Conservation (phyloP, 306 rosid species). For the Fagus sylvatica region DNA sequence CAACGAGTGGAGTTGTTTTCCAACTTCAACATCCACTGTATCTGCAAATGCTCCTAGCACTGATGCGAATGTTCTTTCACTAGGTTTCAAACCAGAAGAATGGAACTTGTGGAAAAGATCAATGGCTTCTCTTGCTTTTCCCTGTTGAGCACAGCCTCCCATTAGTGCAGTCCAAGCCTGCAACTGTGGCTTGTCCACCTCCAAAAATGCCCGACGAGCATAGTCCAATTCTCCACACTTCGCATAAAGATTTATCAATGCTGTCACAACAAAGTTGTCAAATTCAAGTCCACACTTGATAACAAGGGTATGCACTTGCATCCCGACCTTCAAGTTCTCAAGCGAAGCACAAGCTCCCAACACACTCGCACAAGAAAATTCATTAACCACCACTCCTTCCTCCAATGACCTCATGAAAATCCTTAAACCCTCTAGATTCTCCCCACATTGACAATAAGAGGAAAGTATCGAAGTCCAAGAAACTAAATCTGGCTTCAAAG, state of each 20-base stretch:
- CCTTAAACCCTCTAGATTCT: background rate
- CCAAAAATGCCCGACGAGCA: background rate
- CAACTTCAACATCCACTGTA: background rate
- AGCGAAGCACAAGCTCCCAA: background rate
- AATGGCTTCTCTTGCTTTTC: constrained; percentile 1
- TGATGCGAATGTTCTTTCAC: background rate
- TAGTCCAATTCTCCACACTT: background rate
- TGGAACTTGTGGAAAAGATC: constrained; percentile 8
- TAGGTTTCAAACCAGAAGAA: background rate
- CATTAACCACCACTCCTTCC: background rate
- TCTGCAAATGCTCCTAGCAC: background rate
- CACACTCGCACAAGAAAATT: background rate
- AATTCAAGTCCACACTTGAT: background rate
- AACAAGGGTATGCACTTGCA: background rate
- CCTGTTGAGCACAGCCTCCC: constrained; percentile 3
- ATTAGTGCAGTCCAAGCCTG: constrained; percentile 8
- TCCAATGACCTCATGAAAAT: background rate
- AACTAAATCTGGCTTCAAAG: background rate
- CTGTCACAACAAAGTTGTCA: background rate
- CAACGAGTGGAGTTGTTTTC: constrained; percentile 1
- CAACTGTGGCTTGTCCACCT: background rate
- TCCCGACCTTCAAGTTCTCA: background rate
- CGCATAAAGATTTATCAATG: background rate
- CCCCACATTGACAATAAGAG: constrained; percentile 1
- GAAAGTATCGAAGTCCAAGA: background rate